Conservation (phyloP, 441 rosid genomes). For the Erodium chrysanthum region DNA sequence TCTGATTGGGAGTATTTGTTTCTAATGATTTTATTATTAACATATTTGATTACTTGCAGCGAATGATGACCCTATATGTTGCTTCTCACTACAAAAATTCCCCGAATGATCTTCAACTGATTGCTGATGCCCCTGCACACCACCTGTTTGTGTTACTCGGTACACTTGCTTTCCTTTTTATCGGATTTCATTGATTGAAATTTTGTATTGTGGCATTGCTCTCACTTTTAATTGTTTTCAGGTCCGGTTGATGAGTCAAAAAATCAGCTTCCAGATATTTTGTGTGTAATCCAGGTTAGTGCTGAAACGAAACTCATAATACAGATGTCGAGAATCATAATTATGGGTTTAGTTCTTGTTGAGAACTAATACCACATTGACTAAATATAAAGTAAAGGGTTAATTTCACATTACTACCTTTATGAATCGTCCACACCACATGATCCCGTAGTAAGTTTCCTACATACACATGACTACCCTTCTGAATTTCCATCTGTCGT, state of each 20-base stretch:
- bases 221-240: conserved; percentile 26
- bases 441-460: no score
- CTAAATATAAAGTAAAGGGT: no score
- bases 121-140: conserved; percentile 99
- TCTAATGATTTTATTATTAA: conserved; percentile 8
- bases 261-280: conserved; percentile 88
- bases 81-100: conserved; percentile 98
- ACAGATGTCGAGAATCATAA: not conserved
- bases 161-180: conserved; percentile 22
- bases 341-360: not conserved
- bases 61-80: conserved; percentile 95
- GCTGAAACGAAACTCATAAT: not conserved
- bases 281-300: conserved; percentile 80
- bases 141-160: conserved; percentile 91
- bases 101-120: conserved; percentile 89
- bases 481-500: no score
- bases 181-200: not conserved
- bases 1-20: conserved; percentile 8
- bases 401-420: no score
- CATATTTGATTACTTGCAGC: conserved; percentile 40
- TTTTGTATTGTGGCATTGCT: conserved; percentile 11
- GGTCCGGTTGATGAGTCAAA: conserved; percentile 94
- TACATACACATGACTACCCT: no score
- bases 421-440: no score
- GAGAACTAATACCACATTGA: not conserved